Evolutionary conservation across 2,329 filamentous ascomycete genomes (phyloP).

Genomic region (Pseudogymnoascus verrucosus): DNA sequence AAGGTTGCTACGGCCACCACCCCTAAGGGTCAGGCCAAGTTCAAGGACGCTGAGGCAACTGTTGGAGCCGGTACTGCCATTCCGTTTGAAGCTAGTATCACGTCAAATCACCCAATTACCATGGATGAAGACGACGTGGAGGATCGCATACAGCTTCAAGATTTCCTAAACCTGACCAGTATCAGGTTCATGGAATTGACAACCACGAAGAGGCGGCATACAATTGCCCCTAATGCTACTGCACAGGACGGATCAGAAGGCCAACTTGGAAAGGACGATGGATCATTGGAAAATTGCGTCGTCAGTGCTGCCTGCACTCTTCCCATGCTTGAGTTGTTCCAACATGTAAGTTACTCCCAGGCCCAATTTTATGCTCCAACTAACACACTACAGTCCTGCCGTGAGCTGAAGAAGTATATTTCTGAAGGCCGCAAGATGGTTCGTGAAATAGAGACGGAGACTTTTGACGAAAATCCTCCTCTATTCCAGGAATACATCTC

Average conservation of each 20-base stretch:
- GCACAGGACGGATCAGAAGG: conserved; percentile 28
- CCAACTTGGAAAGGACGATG: conserved; percentile 40
- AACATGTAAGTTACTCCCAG: conserved; percentile 54
- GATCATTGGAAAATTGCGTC: conserved; percentile 67
- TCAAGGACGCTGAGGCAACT: conserved; percentile 42
- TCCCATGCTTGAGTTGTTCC: conserved; percentile 88
- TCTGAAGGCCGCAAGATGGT: conserved; percentile 86
- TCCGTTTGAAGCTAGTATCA: conserved; percentile 33
- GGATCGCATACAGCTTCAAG: conserved; percentile 71
- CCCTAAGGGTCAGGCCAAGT: conserved; percentile 47
- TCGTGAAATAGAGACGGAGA: conserved; percentile 82
- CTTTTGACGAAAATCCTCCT: conserved; percentile 80
- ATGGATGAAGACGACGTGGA: conserved; percentile 31
- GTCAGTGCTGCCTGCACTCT: conserved; percentile 85
- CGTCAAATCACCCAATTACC: conserved; percentile 39
- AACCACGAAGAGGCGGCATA: conserved; percentile 89
- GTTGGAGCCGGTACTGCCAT: conserved; percentile 33
- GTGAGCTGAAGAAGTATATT: conserved; percentile 94
- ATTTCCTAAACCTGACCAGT: conserved; percentile 90
- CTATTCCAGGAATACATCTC: conserved; percentile 88
- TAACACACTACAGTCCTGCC: conserved; percentile 55
- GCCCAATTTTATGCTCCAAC: conserved; percentile 15
- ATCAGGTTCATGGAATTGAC: conserved; percentile 98
- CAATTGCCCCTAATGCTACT: conserved; percentile 50
- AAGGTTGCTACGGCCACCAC: conserved; percentile 41